Evolutionary conservation across 768 basidiomycete species (phyloP).

Genomic region (Suillus paluster): DNA sequence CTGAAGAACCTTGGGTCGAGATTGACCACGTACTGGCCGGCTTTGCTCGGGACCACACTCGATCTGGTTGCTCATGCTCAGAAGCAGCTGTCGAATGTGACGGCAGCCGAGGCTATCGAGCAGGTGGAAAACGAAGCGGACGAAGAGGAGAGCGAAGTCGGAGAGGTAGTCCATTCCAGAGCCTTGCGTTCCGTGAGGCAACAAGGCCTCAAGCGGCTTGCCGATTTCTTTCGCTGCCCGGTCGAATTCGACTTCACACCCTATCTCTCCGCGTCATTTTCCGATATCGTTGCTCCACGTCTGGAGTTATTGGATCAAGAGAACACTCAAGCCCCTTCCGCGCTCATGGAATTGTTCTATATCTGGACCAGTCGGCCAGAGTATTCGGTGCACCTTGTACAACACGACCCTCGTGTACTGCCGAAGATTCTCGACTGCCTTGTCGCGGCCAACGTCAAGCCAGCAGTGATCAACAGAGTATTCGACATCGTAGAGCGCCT

Average conservation of each 20-base stretch:
- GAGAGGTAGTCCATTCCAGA: slow-evolving; percentile 34
- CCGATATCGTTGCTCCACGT: slow-evolving; percentile 80
- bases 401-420: slow-evolving; percentile 69
- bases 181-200: slow-evolving; percentile 72
- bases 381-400: slow-evolving; percentile 65
- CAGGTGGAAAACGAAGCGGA: slow-evolving; percentile 44
- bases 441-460: slow-evolving; percentile 83
- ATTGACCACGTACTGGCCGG: slow-evolving; percentile 71
- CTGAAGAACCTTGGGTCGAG: slow-evolving; percentile 81
- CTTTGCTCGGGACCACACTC: slow-evolving; percentile 70
- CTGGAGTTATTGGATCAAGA: slow-evolving; percentile 75
- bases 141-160: slow-evolving; percentile 35
- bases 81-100: slow-evolving; percentile 42
- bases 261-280: slow-evolving; percentile 70
- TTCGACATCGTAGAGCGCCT: slow-evolving; percentile 86
- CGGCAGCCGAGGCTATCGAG: slow-evolving; percentile 38
- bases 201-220: slow-evolving; percentile 81
- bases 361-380: slow-evolving; percentile 68
- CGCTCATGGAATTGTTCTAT: slow-evolving; percentile 83
- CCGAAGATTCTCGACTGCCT: slow-evolving; percentile 85
- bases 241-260: slow-evolving; percentile 75
- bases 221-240: slow-evolving; percentile 84
- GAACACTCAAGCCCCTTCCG: slow-evolving; percentile 91
- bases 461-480: slow-evolving; percentile 75
- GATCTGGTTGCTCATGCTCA: slow-evolving; percentile 72